Evolutionary conservation across 1,139 yeast genomes (phyloP), one percentile per base, ranked within the genome.

Genomic region (Yarrowia galli): DNA sequence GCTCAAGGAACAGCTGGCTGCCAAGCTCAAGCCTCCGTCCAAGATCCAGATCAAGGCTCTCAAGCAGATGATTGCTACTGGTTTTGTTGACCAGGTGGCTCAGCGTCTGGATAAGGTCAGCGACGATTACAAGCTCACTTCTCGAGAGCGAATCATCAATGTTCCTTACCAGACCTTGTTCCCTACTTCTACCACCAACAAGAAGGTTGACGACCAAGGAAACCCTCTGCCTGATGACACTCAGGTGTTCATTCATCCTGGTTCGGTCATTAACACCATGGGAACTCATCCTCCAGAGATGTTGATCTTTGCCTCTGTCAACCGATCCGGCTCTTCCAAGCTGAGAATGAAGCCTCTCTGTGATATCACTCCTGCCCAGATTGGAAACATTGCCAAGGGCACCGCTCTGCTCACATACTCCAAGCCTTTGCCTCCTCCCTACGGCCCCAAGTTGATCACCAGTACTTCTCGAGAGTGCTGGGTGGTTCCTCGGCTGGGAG

Each of bases 51-150:
- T 92, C 13, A 84, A 87, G 67, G 89, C 96, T 0, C 79, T 96
- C 71, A 93, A 92, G 75, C 99, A 96, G 77, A 93, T 96, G 87
- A 82, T 95, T 12, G 86, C 97, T 2, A 89, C 98, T 0, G 99
- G 99, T 0, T 96, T 91, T 74, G 83, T 95, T 64, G 99, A 96
- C 76, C 97, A 91, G 75, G 85, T 95, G 22, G 97, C 97, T 0
- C 85, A 91, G 16, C 82, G 98, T 70, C 95, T 91, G 0, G 98
- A 92, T 74, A 73, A 88, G 40, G 79, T 88, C 13, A 87, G 91
- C n/a, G 80, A 87, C 0, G 96, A 89, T 38, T 67, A 73, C 28
- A 70, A 72, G 25, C 74, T 70, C 18, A 68, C 67, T 25, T 70
- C 74, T 22, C 87, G 84, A 68, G 82, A 89, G 20, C 83, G 83